Percentiles rank a stretch among this genome's conserved stretches.
Conservation (phyloP, 805 yeast species). For the Saturnispora gosingensis region DNA sequence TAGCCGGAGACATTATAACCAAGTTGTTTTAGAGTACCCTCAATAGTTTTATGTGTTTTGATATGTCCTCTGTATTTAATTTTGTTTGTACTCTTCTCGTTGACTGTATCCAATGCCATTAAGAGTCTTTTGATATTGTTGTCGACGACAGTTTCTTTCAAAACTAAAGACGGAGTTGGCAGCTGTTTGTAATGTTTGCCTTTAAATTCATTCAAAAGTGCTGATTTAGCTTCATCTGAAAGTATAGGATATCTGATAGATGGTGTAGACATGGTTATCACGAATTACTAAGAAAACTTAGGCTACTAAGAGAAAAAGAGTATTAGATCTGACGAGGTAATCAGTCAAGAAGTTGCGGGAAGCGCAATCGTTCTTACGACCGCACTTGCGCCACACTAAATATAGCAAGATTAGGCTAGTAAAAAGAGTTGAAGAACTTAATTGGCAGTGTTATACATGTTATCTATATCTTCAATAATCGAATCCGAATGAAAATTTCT, state of each 20-base stretch:
- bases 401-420: not conserved
- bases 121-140: slow-evolving; percentile 5
- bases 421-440: not conserved
- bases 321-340: not conserved
- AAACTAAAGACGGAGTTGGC: slow-evolving; percentile 47
- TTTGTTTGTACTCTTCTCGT: slow-evolving; percentile 1
- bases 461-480: slow-evolving; percentile 4
- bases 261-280: slow-evolving; percentile 1
- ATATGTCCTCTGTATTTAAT: slow-evolving; percentile 54
- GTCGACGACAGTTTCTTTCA: slow-evolving; percentile 27
- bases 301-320: not conserved
- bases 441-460: not conserved
- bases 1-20: slow-evolving; percentile 35
- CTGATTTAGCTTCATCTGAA: slow-evolving; percentile 8
- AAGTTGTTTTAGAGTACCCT: slow-evolving; percentile 48
- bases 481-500: not conserved
- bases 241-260: slow-evolving; percentile 8
- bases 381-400: not conserved
- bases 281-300: not conserved
- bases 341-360: not conserved
- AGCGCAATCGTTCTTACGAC: not conserved
- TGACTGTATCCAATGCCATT: slow-evolving; percentile 1
- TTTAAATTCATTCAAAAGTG: slow-evolving; percentile 17
- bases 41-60: slow-evolving; percentile 64
- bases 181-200: slow-evolving; percentile 36